A percentile compares a stretch with the other conserved stretches of the same genome.
Evolutionary conservation across 768 basidiomycete genomes (phyloP).

Genomic region (Roridomyces roridus): DNA sequence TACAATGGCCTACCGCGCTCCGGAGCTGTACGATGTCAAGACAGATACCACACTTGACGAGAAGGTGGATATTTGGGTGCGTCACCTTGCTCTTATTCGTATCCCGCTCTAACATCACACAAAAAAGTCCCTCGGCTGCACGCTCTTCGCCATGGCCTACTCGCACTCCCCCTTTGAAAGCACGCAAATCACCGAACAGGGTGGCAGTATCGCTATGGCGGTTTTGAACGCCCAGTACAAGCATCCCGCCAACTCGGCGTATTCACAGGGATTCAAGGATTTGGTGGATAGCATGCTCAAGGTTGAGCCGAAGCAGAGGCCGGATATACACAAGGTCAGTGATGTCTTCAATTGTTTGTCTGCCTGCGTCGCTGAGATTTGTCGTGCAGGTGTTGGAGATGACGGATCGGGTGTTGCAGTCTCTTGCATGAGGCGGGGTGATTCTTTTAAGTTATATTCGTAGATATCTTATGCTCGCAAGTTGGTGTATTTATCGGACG

Average conservation of each 20-base stretch:
- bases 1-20: slow-evolving; percentile 98
- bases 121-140: slow-evolving; percentile 98
- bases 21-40: slow-evolving; percentile 97
- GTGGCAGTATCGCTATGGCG: slow-evolving; percentile 97
- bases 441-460: slow-evolving; percentile 8
- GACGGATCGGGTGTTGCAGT: slow-evolving; percentile 69
- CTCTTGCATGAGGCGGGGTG: slow-evolving; percentile 48
- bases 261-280: slow-evolving; percentile 81
- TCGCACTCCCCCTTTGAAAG: slow-evolving; percentile 97
- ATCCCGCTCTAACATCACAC: background rate
- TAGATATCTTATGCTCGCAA: slow-evolving; percentile 20
- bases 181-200: slow-evolving; percentile 88
- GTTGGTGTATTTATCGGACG: slow-evolving; percentile 23
- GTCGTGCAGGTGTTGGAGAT: slow-evolving; percentile 62
- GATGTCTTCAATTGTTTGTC: slow-evolving; percentile 19
- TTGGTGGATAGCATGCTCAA: slow-evolving; percentile 88
- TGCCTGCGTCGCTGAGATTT: background rate
- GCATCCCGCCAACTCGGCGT: slow-evolving; percentile 79
- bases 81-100: slow-evolving; percentile 27
- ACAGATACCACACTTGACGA: slow-evolving; percentile 88
- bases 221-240: slow-evolving; percentile 93
- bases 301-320: slow-evolving; percentile 80
- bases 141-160: slow-evolving; percentile 93
- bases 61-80: slow-evolving; percentile 96
- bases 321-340: slow-evolving; percentile 81